Conservation (phyloP, 257 asterid species). For the Rubia yunnanensis region DNA sequence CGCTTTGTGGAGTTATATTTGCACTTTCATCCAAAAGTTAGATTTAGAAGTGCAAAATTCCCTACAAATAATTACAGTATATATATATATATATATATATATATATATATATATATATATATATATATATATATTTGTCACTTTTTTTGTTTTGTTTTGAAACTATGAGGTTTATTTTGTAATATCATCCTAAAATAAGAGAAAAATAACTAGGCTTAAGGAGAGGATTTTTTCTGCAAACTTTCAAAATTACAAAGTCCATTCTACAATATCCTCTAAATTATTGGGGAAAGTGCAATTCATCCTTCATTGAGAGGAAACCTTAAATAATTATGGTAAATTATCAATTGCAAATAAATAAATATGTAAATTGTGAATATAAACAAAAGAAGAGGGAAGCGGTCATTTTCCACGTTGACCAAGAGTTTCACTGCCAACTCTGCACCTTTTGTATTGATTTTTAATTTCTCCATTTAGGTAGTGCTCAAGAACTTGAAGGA, state of each 20-base stretch:
- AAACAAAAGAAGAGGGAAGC: neutral
- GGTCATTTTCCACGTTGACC: constrained; percentile 6
- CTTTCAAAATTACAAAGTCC: neutral
- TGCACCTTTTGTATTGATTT: neutral
- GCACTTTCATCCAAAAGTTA: no score
- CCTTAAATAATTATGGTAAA: neutral
- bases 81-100: no score
- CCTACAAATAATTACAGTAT: no score
- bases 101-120: no score
- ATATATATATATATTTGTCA: no score
- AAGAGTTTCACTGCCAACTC: constrained; percentile 2
- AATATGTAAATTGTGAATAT: neutral
- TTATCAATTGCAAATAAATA: neutral
- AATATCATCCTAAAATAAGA: no score
- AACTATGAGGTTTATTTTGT: neutral
- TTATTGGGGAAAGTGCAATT: neutral
- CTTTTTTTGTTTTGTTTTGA: no score
- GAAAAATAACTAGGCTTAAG: neutral
- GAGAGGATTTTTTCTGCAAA: neutral
- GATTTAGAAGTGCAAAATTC: no score
- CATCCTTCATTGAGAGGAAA: neutral
- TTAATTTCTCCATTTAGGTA: constrained; percentile 1
- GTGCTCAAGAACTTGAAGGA: neutral
- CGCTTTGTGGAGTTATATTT: no score
- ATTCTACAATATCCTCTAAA: neutral